A percentile compares a stretch with the other conserved stretches of the same genome.
phyloP scores from a whole-genome alignment of 345 rosid species.

The Streptanthus diversifolius region DNA sequence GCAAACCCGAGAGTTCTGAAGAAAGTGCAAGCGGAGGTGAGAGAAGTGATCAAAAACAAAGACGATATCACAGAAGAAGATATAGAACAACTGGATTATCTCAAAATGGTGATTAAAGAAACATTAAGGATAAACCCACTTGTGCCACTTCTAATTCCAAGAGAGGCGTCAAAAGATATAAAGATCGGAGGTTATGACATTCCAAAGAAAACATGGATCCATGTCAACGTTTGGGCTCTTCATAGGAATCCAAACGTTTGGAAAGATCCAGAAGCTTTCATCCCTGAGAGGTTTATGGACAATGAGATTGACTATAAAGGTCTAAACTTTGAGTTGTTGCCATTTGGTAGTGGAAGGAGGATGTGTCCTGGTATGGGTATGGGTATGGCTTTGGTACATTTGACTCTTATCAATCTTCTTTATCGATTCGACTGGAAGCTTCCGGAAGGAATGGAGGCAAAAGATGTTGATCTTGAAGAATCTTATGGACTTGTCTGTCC shows the following conservation, averaged over 20 bases:
- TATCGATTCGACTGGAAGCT: slow-evolving; percentile 49
- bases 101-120: slow-evolving; percentile 32
- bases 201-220: slow-evolving; percentile 30
- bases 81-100: slow-evolving; percentile 22
- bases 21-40: slow-evolving; percentile 25
- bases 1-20: slow-evolving; percentile 28
- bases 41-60: slow-evolving; percentile 26
- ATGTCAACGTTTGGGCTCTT: slow-evolving; percentile 19
- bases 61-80: slow-evolving; percentile 19
- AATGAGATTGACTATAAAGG: slow-evolving; percentile 47
- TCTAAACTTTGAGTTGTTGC: slow-evolving; percentile 44
- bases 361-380: slow-evolving; percentile 57
- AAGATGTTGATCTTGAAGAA: slow-evolving; percentile 55
- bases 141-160: slow-evolving; percentile 23
- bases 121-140: slow-evolving; percentile 14
- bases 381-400: slow-evolving; percentile 38
- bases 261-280: slow-evolving; percentile 24
- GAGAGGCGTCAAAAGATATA: slow-evolving; percentile 20
- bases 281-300: slow-evolving; percentile 28
- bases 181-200: slow-evolving; percentile 16
- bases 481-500: slow-evolving; percentile 38
- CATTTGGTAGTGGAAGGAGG: slow-evolving; percentile 64
- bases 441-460: slow-evolving; percentile 37
- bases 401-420: slow-evolving; percentile 47
- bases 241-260: slow-evolving; percentile 28